phyloP scores from a whole-genome alignment of 2,329 filamentous ascomycete genomes.

The Aspergillus chevalieri region DNA sequence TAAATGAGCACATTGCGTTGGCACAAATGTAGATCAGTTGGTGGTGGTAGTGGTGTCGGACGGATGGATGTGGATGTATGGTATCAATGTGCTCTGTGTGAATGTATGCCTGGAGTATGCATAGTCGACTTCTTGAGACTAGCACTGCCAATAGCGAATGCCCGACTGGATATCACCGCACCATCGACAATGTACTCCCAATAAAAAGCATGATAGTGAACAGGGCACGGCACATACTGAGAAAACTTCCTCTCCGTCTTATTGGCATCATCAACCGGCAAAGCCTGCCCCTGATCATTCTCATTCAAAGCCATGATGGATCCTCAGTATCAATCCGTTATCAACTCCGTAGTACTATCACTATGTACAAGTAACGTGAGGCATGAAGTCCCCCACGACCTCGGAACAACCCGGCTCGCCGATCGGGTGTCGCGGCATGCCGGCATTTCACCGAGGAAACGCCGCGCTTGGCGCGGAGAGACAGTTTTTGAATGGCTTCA shows the following conservation, averaged over 20 bases:
- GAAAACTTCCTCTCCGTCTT: not conserved
- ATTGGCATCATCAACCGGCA: not conserved
- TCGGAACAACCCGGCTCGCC: not conserved
- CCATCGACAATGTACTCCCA: too few relatives aligned
- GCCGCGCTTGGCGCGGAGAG: conserved; percentile 23
- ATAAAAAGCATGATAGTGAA: not conserved
- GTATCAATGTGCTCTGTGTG: not conserved
- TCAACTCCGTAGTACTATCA: not conserved
- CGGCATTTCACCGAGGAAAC: conserved; percentile 12
- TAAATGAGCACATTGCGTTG: not conserved
- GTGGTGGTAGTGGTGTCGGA: not conserved
- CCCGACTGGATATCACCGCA: too few relatives aligned
- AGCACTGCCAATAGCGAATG: too few relatives aligned
- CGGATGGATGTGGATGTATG: not conserved
- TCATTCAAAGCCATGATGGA: not conserved
- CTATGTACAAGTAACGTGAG: not conserved
- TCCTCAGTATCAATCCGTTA: too few relatives aligned
- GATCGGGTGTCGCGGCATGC: not conserved
- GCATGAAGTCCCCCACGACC: not conserved
- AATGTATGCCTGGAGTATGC: too few relatives aligned
- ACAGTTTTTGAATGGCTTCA: conserved; percentile 4
- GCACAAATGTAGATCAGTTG: not conserved
- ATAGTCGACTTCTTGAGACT: too few relatives aligned
- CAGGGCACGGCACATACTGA: not conserved
- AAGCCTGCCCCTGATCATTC: not conserved